These are phyloP conservation scores for Parachaetomium inaequale DNA, from an alignment of 495 filamentous ascomycete genomes.

Conservation along the genomic window DNA sequence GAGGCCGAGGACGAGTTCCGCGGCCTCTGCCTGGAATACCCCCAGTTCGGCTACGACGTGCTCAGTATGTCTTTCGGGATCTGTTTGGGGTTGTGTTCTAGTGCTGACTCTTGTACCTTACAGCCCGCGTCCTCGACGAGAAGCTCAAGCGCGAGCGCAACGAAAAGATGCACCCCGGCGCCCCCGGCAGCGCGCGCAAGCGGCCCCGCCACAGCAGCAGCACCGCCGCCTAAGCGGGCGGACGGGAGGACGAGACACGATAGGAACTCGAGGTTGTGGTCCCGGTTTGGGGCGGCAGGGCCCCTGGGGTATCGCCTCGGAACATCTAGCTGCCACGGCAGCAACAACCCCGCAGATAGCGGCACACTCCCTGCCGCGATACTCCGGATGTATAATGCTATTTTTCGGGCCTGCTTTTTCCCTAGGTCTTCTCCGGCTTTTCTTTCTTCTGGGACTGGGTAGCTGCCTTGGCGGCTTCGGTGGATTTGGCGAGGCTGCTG, in stretches of 20 bases:
- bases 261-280: too few species aligned
- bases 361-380: background rate
- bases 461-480: background rate
- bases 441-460: background rate
- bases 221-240: constrained; percentile 1
- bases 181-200: constrained; percentile 47
- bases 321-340: background rate
- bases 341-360: background rate
- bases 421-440: background rate
- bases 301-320: background rate
- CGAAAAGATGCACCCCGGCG: constrained; percentile 49
- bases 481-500: background rate
- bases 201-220: constrained; percentile 46
- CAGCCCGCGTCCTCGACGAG: constrained; percentile 57
- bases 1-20: constrained; percentile 81
- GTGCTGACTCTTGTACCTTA: constrained; percentile 7
- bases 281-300: background rate
- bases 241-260: background rate
- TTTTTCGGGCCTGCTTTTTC: background rate
- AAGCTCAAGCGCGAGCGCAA: constrained; percentile 55
- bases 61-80: constrained; percentile 46
- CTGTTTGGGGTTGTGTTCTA: background rate
- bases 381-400: background rate
- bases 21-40: constrained; percentile 78
- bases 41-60: constrained; percentile 90